phyloP scores from a whole-genome alignment of 2,329 filamentous ascomycete genomes.

The Beauveria sp. region DNA sequence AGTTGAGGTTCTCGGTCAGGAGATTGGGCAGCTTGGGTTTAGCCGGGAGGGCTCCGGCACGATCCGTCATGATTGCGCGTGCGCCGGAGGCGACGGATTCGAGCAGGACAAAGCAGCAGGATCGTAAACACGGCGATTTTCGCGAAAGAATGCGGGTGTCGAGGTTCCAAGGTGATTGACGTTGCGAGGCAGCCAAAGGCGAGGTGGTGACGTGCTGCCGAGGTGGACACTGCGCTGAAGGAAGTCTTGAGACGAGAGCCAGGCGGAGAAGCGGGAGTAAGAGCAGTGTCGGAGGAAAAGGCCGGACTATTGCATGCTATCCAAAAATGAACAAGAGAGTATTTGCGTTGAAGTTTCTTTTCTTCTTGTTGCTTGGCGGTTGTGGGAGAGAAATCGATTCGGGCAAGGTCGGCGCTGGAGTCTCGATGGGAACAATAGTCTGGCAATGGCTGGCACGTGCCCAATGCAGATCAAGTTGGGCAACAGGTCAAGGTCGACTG shows the following conservation, averaged over 20 bases:
- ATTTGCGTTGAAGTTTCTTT: background rate
- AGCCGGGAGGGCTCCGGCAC: constrained; percentile 27
- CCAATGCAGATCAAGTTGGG: background rate
- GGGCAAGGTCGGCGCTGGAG: background rate
- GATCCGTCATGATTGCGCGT: constrained; percentile 29
- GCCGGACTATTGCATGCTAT: constrained; percentile 11
- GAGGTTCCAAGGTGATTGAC: background rate
- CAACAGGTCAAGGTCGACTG: background rate
- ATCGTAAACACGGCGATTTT: background rate
- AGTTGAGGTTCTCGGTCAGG: constrained; percentile 32
- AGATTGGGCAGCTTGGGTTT: constrained; percentile 34
- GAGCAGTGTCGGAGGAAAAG: background rate
- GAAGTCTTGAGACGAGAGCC: background rate
- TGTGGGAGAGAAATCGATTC: background rate
- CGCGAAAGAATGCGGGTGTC: background rate
- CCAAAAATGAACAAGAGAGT: background rate
- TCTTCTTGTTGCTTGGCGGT: background rate
- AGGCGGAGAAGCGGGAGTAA: background rate
- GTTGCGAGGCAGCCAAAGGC: background rate
- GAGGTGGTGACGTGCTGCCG: constrained; percentile 3
- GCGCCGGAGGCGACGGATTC: constrained; percentile 4
- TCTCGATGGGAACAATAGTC: background rate
- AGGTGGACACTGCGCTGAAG: background rate
- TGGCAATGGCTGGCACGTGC: constrained; percentile 6
- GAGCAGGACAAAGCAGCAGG: background rate